Base-by-base conservation (phyloP, 371 early-diverging fungal genomes). In the Chytridiales sp. region DNA sequence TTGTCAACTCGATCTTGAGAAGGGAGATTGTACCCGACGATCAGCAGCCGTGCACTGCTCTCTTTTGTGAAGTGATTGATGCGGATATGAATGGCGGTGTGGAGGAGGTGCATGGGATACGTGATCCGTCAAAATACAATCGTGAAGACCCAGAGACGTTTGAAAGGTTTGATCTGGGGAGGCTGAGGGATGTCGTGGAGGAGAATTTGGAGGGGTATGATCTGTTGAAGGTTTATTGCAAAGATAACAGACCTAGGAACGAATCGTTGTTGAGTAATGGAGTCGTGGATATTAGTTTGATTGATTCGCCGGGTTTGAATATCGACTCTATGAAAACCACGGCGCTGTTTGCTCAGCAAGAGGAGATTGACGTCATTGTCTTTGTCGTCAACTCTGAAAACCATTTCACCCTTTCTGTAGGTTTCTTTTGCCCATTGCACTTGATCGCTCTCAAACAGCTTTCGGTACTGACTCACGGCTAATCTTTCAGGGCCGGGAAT, bases 301-400 rank as follows among this genome's bases (percentile, higher is more conserved):
- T 98, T 62, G 98, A 98, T 61, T 94, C 95, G 0, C 98, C 98
- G 8, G 98, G 98, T n/a, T 79, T 98, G 47, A 98, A 98, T 73
- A 90, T 94, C 31, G 97, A 98, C 69, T 90, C 93, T 27, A 81
- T 93, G 66, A 94, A 97, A 72, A 98, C 98, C 24, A 95, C 91
- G 9, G 87, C 92, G 48, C 81, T 97, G 3, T 95, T 97, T 84
- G 90, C 97, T 11, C 88, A 93, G 54, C 96, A 97, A 75, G 94
- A 95, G 67, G 95, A 95, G 69, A 98, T 98, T 68, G 98, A 98
- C 67, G 97, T 95, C 6, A 90, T 98, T 47, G 92, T 98, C 9
- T 98, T 98, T 84, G 93, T 96, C 15, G 95, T 98, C 44, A 93
- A 93, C 67, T 96, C 98, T 19, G 97, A 94, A 70, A 97, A 98